Evolutionary conservation across 2,329 filamentous ascomycete genomes (phyloP).

Genomic region (Alternaria infectoria): DNA sequence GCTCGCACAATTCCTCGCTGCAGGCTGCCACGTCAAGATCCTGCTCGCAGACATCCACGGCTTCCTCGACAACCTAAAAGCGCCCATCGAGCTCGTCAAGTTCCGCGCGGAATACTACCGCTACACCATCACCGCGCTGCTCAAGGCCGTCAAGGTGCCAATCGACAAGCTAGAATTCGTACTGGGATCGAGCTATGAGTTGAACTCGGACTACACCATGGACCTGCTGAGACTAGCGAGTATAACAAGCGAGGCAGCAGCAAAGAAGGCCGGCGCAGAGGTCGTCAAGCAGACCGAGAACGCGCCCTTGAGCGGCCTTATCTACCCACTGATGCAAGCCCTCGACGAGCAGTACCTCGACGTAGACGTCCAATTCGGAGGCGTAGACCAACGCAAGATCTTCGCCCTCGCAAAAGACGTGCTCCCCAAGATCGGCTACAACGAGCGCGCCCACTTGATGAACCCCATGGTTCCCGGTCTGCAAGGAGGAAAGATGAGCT

Average conservation of each 20-base stretch:
- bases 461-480: constrained; percentile 92
- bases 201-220: constrained; percentile 73
- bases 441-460: constrained; percentile 73
- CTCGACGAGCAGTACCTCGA: constrained; percentile 84
- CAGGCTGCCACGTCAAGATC: constrained; percentile 81
- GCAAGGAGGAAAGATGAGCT: constrained; percentile 79
- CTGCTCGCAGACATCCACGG: constrained; percentile 71
- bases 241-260: constrained; percentile 76
- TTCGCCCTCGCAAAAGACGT: constrained; percentile 86
- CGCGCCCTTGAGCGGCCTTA: constrained; percentile 72
- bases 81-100: constrained; percentile 85
- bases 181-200: constrained; percentile 83
- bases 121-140: constrained; percentile 73
- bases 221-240: constrained; percentile 80
- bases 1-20: constrained; percentile 83
- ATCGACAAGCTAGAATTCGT: constrained; percentile 83
- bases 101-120: constrained; percentile 85
- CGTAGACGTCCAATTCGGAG: constrained; percentile 86
- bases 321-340: constrained; percentile 88
- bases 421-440: constrained; percentile 85
- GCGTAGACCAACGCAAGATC: constrained; percentile 82
- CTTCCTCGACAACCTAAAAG: constrained; percentile 84
- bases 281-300: constrained; percentile 91
- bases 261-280: constrained; percentile 89
- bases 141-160: constrained; percentile 78